Evolutionary conservation across 2,329 filamentous ascomycete species (phyloP), one percentile per base, ranked within the genome.

Genomic region (Cordyceps tenuipes): DNA sequence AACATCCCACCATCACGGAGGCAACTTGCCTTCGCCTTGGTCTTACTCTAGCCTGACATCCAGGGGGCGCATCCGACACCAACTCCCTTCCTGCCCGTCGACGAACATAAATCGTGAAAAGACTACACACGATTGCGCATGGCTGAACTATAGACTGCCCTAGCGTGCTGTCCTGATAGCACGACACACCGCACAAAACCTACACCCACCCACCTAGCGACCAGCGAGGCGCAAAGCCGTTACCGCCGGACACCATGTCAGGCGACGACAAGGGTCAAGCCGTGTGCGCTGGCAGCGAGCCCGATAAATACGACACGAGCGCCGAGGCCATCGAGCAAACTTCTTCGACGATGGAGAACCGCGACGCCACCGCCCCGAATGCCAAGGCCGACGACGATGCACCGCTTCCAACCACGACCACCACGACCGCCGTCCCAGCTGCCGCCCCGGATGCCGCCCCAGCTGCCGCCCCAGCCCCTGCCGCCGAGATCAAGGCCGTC

Each of bases 401-500:
- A 43, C 39, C 49, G 19, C 3, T 8, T 21, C 48, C 13, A 15
- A 12, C 17, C 15, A 12, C 39, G 39, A 17, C 39, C 39, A 47
- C 26, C 19, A 53, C 39, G 3, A 10, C 26, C 12, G 10, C 36
- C 2, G 5, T 31, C 15, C 34, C 50, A 21, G 17, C 51, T 7
- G 34, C 36, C 2, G 5, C 21, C 15, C 34, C 50, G n/a, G n/a
- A n/a, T n/a, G 10, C 36, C 2, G 5, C 21, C 15, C 34, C 50
- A 21, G 17, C 51, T 7, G 34, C 36, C 2, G 5, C 21, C 15
- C 34, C 50, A 21, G 17, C 51, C 7, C 44, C 59, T 8, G 39
- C 39, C 15, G 54, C 61, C 63, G 53, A 52, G 46, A 39, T 52
- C 56, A 70, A 69, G 62, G 65, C 69, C 23, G 62, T 70, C 31